Conservation (phyloP, 2,329 filamentous ascomycete species). For the Ceratocystis variospora region DNA sequence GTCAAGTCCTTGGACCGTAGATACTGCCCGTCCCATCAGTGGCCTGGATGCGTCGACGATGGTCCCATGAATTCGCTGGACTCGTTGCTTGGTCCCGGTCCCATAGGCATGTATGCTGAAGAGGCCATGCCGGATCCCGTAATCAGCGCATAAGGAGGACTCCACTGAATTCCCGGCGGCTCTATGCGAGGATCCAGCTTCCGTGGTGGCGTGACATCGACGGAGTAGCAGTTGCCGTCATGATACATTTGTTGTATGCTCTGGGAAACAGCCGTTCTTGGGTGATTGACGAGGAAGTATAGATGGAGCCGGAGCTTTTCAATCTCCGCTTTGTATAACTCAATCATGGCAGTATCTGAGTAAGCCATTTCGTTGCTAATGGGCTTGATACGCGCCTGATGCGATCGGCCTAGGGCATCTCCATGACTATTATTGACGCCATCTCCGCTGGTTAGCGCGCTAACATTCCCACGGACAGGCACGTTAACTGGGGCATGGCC, state of each 20-base stretch:
- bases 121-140: neutral
- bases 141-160: neutral
- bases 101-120: conserved; percentile 1
- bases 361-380: conserved; percentile 2
- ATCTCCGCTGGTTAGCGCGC: neutral
- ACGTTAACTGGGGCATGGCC: neutral
- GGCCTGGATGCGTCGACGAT: neutral
- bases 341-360: neutral
- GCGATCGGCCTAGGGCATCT: neutral
- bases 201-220: neutral
- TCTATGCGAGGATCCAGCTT: conserved; percentile 2
- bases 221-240: neutral
- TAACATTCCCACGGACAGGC: conserved; percentile 4
- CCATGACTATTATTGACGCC: neutral
- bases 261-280: conserved; percentile 1
- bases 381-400: neutral
- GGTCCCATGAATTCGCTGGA: neutral
- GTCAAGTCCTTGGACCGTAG: neutral
- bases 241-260: conserved; percentile 10
- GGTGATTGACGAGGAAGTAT: conserved; percentile 10
- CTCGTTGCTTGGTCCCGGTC: neutral
- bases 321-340: conserved; percentile 13
- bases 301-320: conserved; percentile 15
- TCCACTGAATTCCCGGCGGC: neutral
- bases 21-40: neutral